phyloP scores from a whole-genome alignment of 306 rosid genomes.

The Lotus japonicus region DNA sequence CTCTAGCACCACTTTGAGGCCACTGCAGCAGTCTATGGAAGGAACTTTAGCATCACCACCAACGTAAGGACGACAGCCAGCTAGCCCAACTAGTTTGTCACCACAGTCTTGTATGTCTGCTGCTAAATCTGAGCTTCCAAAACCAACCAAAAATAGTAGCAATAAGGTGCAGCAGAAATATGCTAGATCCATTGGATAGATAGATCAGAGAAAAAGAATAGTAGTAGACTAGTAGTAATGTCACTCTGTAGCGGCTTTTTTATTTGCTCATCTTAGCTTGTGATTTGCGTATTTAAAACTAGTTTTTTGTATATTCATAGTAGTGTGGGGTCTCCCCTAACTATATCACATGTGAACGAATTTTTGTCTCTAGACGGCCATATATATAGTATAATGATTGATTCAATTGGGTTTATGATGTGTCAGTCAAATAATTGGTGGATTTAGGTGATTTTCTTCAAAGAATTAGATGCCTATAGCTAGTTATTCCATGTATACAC shows the following conservation, averaged over 20 bases:
- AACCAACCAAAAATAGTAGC: not conserved
- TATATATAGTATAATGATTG: too few relatives aligned
- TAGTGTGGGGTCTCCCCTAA: not conserved
- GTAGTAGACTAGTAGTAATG: not conserved
- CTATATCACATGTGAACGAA: conserved; percentile 19
- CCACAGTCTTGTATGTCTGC: conserved; percentile 65
- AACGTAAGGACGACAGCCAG: conserved; percentile 65
- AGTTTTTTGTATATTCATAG: not conserved
- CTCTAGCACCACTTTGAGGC: conserved; percentile 47
- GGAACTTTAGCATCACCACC: conserved; percentile 60
- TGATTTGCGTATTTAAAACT: not conserved
- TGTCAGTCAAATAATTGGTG: too few relatives aligned
- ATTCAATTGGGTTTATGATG: too few relatives aligned
- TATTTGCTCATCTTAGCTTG: conserved; percentile 8
- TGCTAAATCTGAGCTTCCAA: conserved; percentile 32
- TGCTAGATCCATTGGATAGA: not conserved
- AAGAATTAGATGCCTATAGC: too few relatives aligned
- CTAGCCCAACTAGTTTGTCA: conserved; percentile 51
- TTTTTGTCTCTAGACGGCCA: not conserved
- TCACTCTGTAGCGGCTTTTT: not conserved
- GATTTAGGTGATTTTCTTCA: too few relatives aligned
- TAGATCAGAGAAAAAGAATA: not conserved
- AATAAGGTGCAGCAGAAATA: not conserved
- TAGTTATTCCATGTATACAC: too few relatives aligned
- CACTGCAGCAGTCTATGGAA: conserved; percentile 69